Evolutionary conservation across 208 protist genomes (phyloP), one percentile per base, ranked within the genome.

Genomic region (Trypanosomatidae sp.): DNA sequence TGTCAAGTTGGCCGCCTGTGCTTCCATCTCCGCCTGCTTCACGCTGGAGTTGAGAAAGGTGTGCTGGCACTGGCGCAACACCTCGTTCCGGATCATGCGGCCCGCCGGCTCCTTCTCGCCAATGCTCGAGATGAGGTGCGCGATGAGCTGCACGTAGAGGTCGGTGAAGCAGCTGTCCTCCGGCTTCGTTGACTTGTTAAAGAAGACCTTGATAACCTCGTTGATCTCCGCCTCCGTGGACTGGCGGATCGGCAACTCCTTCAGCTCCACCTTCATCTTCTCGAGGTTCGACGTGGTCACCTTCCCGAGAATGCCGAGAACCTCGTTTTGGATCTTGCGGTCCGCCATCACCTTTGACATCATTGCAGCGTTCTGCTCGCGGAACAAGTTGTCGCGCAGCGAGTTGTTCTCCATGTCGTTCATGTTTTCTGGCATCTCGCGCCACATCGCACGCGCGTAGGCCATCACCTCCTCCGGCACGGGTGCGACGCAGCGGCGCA

Each of bases 311-410:
- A 97, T 95, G 69, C 92, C 92, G 13, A 91, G 82, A 58, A 97
- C 92, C 82, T 97, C 89, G 79, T 97, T 90, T 67, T 91, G 80
- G 44, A 97, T 79, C 75, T 88, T 91, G 39, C 92, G 92, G 36
- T 97, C 86, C 6, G 49, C 73, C 77, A 93, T 66, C 68, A 93
- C 85, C 81, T 89, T 87, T 15, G 84, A 90, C 12, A 85, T 84
- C 71, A 84, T 80, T n/a, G 88, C 77, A 1, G 80, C 73, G 44
- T 79, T 83, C 65, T 82, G 81, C 22, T 90, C 86, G 36, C 80
- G 76, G 70, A 96, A 95, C 12, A 96, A 66, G 25, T 83, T 85
- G 52, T 92, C 87, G 46, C 92, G 92, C 46, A 89, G 79, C 39
- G 84, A 80, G 77, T 81, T 87, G 69, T 84, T 86, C 59, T 93